Conservation (phyloP, 805 yeast genomes). For the Hanseniaspora valbyensis region DNA sequence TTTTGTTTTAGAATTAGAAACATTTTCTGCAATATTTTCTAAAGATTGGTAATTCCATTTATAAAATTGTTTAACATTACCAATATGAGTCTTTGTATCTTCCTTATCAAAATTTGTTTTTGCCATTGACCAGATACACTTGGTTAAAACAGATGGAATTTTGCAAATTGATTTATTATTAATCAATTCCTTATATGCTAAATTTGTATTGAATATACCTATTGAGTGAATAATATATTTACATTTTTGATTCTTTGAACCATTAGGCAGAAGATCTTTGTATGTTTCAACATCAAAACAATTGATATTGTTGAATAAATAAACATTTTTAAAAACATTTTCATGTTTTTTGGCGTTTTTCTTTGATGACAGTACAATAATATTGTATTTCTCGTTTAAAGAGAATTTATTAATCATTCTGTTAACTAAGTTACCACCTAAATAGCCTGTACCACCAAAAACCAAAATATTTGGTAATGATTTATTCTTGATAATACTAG, state of each 20-base stretch:
- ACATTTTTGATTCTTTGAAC: conserved; percentile 28
- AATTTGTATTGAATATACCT: conserved; percentile 64
- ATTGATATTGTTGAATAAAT: conserved; percentile 43
- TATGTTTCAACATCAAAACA: conserved; percentile 57
- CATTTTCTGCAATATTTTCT: conserved; percentile 41
- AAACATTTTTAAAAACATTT: conserved; percentile 32
- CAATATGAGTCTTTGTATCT: conserved; percentile 16
- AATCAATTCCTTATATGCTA: conserved; percentile 46
- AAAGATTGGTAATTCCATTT: conserved; percentile 64
- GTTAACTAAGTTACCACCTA: conserved; percentile 60
- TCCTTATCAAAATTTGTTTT: conserved; percentile 1
- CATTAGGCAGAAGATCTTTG: conserved; percentile 21
- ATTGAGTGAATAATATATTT: conserved; percentile 71
- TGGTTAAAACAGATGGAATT: conserved; percentile 12
- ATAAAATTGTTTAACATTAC: conserved; percentile 40
- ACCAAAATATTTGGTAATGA: conserved; percentile 39
- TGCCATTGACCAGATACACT: conserved; percentile 18
- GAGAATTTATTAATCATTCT: conserved; percentile 35
- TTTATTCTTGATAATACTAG: conserved; percentile 1
- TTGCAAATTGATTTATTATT: conserved; percentile 25
- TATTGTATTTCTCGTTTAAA: conserved; percentile 48
- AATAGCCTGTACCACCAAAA: conserved; percentile 81
- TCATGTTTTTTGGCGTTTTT: conserved; percentile 38
- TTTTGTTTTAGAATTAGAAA: conserved; percentile 11
- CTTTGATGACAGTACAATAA: conserved; percentile 46